Percentiles rank a stretch among this genome's conserved stretches.
phyloP scores from a whole-genome alignment of 176 grass and related monocot genomes.

The Saccharum officinarum region DNA sequence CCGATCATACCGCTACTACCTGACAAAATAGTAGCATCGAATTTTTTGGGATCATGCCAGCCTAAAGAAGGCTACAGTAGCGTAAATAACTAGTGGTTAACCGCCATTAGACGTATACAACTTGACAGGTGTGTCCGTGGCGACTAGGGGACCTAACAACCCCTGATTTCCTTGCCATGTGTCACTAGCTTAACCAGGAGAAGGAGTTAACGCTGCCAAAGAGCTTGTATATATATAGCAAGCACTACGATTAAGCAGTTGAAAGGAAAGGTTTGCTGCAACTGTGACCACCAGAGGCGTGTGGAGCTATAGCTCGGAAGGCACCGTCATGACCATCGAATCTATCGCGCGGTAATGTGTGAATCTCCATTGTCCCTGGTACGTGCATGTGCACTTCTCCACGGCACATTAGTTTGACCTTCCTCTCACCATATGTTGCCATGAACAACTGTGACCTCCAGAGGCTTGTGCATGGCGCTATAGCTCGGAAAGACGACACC shows the following conservation, averaged over 20 bases:
- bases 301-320: neutral
- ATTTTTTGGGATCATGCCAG: neutral
- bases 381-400: neutral
- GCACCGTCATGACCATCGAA: neutral
- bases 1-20: neutral
- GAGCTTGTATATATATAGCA: slow-evolving; percentile 34
- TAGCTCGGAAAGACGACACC: neutral
- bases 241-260: neutral
- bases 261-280: neutral
- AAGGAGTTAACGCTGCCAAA: neutral
- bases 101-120: neutral
- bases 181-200: slow-evolving; percentile 6
- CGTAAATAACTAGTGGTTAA: slow-evolving; percentile 11
- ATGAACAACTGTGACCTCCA: neutral
- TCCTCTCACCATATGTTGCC: neutral
- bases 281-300: neutral
- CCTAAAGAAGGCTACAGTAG: slow-evolving; percentile 5
- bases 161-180: slow-evolving; percentile 15
- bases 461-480: neutral
- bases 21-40: neutral
- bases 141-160: neutral
- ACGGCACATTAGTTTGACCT: neutral
- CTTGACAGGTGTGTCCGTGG: slow-evolving; percentile 7
- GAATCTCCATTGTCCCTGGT: neutral
- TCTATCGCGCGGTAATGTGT: neutral